Evolutionary conservation across 2,329 filamentous ascomycete genomes (phyloP), one percentile per base, ranked within the genome.

Genomic region (Chaetomiaceae sp.): DNA sequence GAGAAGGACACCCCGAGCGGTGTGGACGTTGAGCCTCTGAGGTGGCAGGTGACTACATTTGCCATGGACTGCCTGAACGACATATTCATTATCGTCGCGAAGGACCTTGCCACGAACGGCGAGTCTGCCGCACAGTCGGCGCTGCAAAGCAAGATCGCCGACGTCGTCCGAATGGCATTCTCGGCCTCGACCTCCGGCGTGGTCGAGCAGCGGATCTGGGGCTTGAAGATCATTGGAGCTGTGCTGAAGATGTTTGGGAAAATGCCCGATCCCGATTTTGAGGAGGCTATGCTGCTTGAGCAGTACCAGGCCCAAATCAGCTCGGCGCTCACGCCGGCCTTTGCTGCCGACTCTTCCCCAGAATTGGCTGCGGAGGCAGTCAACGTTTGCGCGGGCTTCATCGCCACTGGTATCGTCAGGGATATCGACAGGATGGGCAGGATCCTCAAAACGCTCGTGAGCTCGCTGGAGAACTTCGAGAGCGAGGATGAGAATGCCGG

Each of bases 281-380:
- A 91, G n/a, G 93, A 98, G 66, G 93, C 87, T 0, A 95, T 95
- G 68, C 75, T 98, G 14, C 76, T 98, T 4, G 94, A 98, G 65
- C 93, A 98, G 65, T 98, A 98, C 60, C 94, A 98, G 66, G 93
- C 93, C 5, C 93, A 98, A 62, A 98, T 98, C 62, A 90, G 90
- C 59, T 97, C 93, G 15, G 93, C 93, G 1, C 74, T 98, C 51
- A 98, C 94, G 0, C 93, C 93, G 3, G 94, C 93, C 0, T 98
- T 98, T 67, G 90, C 93, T 1, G 84, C 84, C 3, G 93, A 98
- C 64, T 98, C 93, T 0, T 96, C 91, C 1, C 90, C 94, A 0
- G 93, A 98, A 64, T 74, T 98, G 14, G 94, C 93, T 7, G 90
- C 93, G 0, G 91, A 96, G 62, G 93, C 94, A 14, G 88, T 98